These are phyloP conservation scores for Aspergillus transmontanensis DNA, from an alignment of 2,329 filamentous ascomycete species.

Conservation along the genomic window DNA sequence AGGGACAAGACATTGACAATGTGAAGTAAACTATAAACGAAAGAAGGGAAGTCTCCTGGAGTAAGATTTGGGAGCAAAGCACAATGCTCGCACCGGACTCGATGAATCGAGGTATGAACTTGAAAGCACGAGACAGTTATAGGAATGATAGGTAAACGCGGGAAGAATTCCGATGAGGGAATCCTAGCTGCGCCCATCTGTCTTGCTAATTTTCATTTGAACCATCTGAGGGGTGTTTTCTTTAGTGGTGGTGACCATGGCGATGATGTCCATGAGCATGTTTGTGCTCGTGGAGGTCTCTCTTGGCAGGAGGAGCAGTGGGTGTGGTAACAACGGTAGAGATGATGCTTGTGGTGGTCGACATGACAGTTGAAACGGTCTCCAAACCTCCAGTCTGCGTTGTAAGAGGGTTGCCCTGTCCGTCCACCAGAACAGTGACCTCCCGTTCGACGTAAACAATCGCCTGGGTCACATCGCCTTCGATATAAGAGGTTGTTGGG, in stretches of 20 bases:
- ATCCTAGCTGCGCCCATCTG: not conserved
- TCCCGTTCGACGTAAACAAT: slow-evolving; percentile 35
- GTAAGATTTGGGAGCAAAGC: not conserved
- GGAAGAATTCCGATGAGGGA: not conserved
- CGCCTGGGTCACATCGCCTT: slow-evolving; percentile 28
- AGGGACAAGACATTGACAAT: slow-evolving; percentile 14
- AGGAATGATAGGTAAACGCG: not conserved
- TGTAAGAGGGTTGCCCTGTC: slow-evolving; percentile 24
- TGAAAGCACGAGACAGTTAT: not conserved
- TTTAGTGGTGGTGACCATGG: slow-evolving; percentile 18
- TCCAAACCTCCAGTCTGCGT: slow-evolving; percentile 28
- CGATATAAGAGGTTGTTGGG: slow-evolving; percentile 27
- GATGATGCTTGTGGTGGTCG: slow-evolving; percentile 25
- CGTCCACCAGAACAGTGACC: slow-evolving; percentile 31
- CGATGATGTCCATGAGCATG: slow-evolving; percentile 28
- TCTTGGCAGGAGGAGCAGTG: slow-evolving; percentile 21
- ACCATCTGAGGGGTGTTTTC: not conserved
- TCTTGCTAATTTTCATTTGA: not conserved
- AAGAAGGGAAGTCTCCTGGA: slow-evolving; percentile 2
- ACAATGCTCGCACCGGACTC: not conserved
- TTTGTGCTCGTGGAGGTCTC: slow-evolving; percentile 20
- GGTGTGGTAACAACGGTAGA: slow-evolving; percentile 28
- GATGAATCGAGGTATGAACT: not conserved
- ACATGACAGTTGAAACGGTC: slow-evolving; percentile 28
- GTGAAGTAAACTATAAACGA: slow-evolving; percentile 6